Evolutionary conservation across 2,329 filamentous ascomycete genomes (phyloP), one percentile per base, ranked within the genome.

Genomic region (Stachybotrys elegans): DNA sequence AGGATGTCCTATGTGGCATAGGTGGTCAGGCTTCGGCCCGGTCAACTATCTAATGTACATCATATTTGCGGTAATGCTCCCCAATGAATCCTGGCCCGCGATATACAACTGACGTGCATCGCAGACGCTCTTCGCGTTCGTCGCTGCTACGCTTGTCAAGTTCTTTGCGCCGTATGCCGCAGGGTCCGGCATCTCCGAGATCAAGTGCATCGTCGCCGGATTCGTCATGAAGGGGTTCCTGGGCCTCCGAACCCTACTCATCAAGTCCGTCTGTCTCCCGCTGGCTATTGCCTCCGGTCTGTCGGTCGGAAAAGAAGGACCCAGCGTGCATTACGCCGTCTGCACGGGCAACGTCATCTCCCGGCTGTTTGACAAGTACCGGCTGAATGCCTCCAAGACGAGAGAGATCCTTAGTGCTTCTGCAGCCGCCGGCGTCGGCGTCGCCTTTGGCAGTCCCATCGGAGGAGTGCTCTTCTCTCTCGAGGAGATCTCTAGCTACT

Each of bases 211-310:
- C 60, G 95, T 98, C 59, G 93, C 92, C 5, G 93, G 93, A 4
- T 98, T 98, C 62, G 88, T 97, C 40, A 98, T 98, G 93, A 96
- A 97, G 67, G 93, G 91, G 0, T 98, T 98, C 59, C 76, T 98
- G 14, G 90, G 92, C 17, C 84, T 85, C 56, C 90, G 89, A 79
- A 97, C 93, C 5, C 72, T 98, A 23, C 65, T 93, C 48, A 97
- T 98, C 69, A 98, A 98, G 69, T 95, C 90, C 0, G 80, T 97
- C 44, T 88, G 86, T 20, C 72, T 98, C 39, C 93, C 93, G 1
- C 72, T 98, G 36, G 88, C 92, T 35, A 98, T 98, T 61, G 91
- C 87, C 12, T 96, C 91, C 2, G 93, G 93, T 3, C 71, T 98
- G 20, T 95, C 90, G 0, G 90, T 98, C 12, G 93, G 93, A 43